These are phyloP conservation scores for Chalciporus sp. DNA, from an alignment of 1,284 basidiomycete species.

Conservation along the genomic window DNA sequence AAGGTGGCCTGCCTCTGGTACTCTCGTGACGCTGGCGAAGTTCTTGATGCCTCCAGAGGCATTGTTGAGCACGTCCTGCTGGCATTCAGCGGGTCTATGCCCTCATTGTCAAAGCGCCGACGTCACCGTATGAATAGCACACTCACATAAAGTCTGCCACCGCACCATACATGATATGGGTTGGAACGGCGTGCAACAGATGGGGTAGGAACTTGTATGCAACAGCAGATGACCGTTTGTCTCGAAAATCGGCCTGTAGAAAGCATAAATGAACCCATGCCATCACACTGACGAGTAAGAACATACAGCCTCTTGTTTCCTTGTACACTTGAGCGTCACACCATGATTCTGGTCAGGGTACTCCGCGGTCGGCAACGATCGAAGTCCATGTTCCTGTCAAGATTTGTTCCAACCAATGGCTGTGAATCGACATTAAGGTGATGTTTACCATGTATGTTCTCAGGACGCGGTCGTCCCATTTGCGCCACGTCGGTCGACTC, in stretches of 20 bases:
- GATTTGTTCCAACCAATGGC: neutral
- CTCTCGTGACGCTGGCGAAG: constrained; percentile 4
- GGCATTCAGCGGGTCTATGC: neutral
- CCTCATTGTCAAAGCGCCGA: neutral
- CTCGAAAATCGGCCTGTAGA: neutral
- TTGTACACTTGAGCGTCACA: constrained; percentile 9
- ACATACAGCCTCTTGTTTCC: constrained; percentile 2
- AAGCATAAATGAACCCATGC: no score
- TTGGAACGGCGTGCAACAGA: neutral
- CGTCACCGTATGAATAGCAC: neutral
- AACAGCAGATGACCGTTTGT: neutral
- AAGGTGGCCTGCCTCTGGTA: constrained; percentile 5
- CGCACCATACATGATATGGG: constrained; percentile 1
- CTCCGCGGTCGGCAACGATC: constrained; percentile 11
- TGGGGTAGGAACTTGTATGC: neutral
- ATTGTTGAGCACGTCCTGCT: neutral
- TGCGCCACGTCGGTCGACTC: neutral
- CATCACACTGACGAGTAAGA: neutral
- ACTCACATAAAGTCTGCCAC: neutral
- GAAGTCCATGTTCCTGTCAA: constrained; percentile 9
- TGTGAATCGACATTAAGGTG: neutral
- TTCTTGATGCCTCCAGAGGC: constrained; percentile 3
- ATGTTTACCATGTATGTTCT: neutral
- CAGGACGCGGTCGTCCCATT: constrained; percentile 8
- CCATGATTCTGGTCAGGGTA: neutral